Base-by-base conservation (phyloP, 108 stramenopile species). In the Parmales sp. region DNA sequence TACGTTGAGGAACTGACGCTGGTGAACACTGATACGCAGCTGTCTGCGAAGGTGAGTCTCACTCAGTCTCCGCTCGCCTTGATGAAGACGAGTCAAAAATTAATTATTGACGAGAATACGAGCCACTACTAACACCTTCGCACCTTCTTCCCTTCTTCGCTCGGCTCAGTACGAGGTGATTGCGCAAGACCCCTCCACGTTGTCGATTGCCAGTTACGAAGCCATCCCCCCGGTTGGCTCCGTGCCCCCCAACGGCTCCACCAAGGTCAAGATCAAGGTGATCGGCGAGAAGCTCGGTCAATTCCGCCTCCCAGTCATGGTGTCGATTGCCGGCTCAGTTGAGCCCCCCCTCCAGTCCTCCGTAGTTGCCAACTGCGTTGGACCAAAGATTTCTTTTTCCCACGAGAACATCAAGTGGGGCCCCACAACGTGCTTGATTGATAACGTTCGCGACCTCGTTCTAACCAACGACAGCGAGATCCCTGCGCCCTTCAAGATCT, bases 281-380 rank as follows among this genome's bases (percentile, higher is more conserved):
- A 68, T 48, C 8, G 74, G 72, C 39, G 39, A 77, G 26, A 74
- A 71, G 71, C 66, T 83, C 11, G 82, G 84, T 2, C n/a, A 49
- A 22, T 66, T 80, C 69, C 69, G 78, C 11, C 71, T 86, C 8
- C 85, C 85, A 6, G 18, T 84, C 25, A 68, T 51, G 9, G 38
- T 83, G 3, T 34, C 46, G 26, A 39, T 79, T 9, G 70, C 68
- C 20, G 84, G 84, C 9, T 72, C 67, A 28, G 66, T 76, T 11
- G 77, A 76, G 39, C 83, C 83, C 23, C 84, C 84, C 1, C 65
- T 84, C 13, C 63, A 75, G 43, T 71, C 70, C 16, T 74, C 74
- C 13, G 36, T 86, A 0, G 31, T 37, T 5, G 80, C 77, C 18
- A 54, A 54, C 9, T 48, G 74, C 34, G 18, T 74, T 23, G 85